Conservation (phyloP, 177 flowering plant genomes). For the Tripterygium wilfordii region DNA sequence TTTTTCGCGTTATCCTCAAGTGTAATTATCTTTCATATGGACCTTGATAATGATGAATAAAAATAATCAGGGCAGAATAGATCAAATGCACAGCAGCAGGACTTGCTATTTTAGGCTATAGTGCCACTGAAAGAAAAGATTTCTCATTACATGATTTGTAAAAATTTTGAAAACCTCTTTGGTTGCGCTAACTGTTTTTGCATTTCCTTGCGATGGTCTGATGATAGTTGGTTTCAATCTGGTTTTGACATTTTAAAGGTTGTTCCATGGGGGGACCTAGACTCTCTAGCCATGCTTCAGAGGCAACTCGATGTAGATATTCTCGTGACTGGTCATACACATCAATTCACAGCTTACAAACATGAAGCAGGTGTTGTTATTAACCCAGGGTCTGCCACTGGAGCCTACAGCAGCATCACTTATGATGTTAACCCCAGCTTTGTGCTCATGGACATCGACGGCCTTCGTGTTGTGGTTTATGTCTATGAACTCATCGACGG, state of each 20-base stretch:
- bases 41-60: too few species aligned
- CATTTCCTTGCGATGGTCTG: background rate
- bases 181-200: background rate
- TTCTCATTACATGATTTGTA: too few species aligned
- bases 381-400: conserved; percentile 95
- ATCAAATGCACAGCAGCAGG: too few species aligned
- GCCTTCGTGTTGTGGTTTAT: conserved; percentile 85
- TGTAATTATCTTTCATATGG: too few species aligned
- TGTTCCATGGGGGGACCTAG: conserved; percentile 94
- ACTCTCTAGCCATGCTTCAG: conserved; percentile 93
- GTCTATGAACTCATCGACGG: conserved; percentile 97
- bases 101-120: too few species aligned
- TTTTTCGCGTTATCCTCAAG: too few species aligned
- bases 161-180: too few species aligned
- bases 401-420: conserved; percentile 89
- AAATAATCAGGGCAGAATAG: too few species aligned
- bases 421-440: conserved; percentile 94
- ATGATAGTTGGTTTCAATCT: background rate
- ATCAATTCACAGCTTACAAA: conserved; percentile 94
- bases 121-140: too few species aligned
- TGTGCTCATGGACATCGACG: conserved; percentile 96
- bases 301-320: conserved; percentile 98
- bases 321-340: conserved; percentile 87
- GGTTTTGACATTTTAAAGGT: conserved; percentile 39
- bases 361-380: conserved; percentile 99